Evolutionary conservation across 2,329 filamentous ascomycete genomes (phyloP), one percentile per base, ranked within the genome.

Genomic region (Epichloe uncinata): DNA sequence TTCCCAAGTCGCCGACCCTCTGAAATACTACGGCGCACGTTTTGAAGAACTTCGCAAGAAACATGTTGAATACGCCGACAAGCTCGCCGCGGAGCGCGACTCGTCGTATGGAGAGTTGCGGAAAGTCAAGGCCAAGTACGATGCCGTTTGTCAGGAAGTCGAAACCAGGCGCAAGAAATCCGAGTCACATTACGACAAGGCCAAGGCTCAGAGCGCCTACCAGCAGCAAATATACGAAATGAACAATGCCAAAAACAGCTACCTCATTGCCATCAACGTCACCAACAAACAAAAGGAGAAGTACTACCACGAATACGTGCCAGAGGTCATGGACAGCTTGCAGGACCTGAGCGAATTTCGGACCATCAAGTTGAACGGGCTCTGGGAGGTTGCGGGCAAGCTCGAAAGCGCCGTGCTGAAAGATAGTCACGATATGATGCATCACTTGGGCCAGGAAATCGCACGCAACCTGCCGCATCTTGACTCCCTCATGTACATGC

Each of bases 211-310:
- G 63, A 84, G 81, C 63, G 82, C 87, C 37, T 98, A 95, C 67
- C 87, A 95, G 61, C 88, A 95, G 63, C 91, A 97, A 66, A 75
- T 94, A 53, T 71, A 83, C 53, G 93, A 98, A 58, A 97, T 97
- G 93, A 87, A 93, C 69, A 98, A 98, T 64, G 78, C 85, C 65
- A 98, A 98, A 74, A 98, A 98, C 66, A 89, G 86, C n/a, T 98
- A 98, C 63, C 72, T 98, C 53, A 95, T 98, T 61, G 79, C 82
- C 53, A 95, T 98, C 70, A 95, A 95, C 63, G 87, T 97, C 52
- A 94, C 90, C 35, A 98, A 98, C 69, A 95, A 93, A 71, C 84
- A 95, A 62, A 98, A 97, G 71, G 89, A 96, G 64, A 87, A 84
- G 63, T 97, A 97, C 71, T 98, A 95, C 63, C 85, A 97, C 64